A percentile compares a stretch with the other conserved stretches of the same genome.
Evolutionary conservation across 495 filamentous ascomycete genomes (phyloP).

Genomic region (Cairneyella variabilis): DNA sequence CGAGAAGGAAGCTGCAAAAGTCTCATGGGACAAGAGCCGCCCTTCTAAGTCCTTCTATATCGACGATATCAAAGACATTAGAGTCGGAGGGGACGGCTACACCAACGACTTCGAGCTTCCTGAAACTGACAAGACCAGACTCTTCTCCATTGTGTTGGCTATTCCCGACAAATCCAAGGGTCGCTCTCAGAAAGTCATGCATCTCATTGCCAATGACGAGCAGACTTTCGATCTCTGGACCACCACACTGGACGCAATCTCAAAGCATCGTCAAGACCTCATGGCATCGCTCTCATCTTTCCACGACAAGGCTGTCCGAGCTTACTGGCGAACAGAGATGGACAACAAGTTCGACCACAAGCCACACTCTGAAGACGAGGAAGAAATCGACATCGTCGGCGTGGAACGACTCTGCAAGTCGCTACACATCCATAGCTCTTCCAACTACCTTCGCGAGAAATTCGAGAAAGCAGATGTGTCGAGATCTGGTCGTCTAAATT

Average conservation of each 20-base stretch:
- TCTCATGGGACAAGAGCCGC: slow-evolving; percentile 79
- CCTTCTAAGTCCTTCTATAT: slow-evolving; percentile 83
- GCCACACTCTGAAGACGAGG: slow-evolving; percentile 53
- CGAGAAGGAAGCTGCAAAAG: slow-evolving; percentile 75
- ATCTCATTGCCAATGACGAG: slow-evolving; percentile 73
- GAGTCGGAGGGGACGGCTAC: slow-evolving; percentile 83
- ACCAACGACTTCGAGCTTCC: slow-evolving; percentile 74
- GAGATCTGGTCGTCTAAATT: slow-evolving; percentile 60
- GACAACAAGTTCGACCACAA: slow-evolving; percentile 56
- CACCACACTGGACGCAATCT: slow-evolving; percentile 71
- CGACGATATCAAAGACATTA: slow-evolving; percentile 89
- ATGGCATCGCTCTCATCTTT: slow-evolving; percentile 82
- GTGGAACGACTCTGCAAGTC: slow-evolving; percentile 80
- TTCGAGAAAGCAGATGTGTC: slow-evolving; percentile 70
- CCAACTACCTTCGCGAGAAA: slow-evolving; percentile 65
- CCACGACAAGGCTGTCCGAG: slow-evolving; percentile 72
- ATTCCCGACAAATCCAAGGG: slow-evolving; percentile 64
- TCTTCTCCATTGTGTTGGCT: slow-evolving; percentile 85
- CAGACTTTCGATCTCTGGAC: slow-evolving; percentile 74
- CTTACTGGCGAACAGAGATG: slow-evolving; percentile 89
- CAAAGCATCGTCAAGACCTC: slow-evolving; percentile 77
- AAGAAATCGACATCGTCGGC: slow-evolving; percentile 67
- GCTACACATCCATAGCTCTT: slow-evolving; percentile 83
- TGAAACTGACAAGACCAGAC: slow-evolving; percentile 58
- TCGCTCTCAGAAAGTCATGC: slow-evolving; percentile 68